Percentiles rank a stretch among this genome's conserved stretches.
Conservation (phyloP, 1,284 basidiomycete species). For the Cystobasidium slooffiae region DNA sequence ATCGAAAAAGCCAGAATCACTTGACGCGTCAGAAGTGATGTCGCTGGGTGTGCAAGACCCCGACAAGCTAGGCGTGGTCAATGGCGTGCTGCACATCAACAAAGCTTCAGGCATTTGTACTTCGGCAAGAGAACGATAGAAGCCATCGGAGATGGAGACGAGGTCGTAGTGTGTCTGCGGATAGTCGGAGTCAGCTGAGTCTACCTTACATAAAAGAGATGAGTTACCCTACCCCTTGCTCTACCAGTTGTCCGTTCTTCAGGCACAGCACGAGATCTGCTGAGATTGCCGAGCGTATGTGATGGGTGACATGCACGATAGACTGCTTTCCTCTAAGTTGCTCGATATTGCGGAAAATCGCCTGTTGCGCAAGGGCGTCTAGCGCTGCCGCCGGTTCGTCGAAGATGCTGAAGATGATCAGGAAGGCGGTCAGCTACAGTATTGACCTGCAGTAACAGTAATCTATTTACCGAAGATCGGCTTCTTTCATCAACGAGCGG, state of each 20-base stretch:
- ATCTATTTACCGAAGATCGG: slow-evolving; percentile 17
- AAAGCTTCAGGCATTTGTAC: slow-evolving; percentile 19
- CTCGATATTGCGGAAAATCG: slow-evolving; percentile 13
- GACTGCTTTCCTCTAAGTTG: slow-evolving; percentile 10
- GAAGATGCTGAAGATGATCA: slow-evolving; percentile 1
- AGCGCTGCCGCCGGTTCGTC: slow-evolving; percentile 18
- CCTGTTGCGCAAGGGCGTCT: slow-evolving; percentile 22
- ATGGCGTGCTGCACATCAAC: neutral
- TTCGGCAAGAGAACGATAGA: slow-evolving; percentile 11
- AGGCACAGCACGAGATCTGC: slow-evolving; percentile 12
- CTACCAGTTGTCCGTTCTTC: slow-evolving; percentile 11
- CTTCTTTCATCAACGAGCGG: slow-evolving; percentile 21
- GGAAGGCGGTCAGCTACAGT: too few relatives aligned
- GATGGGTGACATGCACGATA: slow-evolving; percentile 22
- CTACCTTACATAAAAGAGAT: neutral
- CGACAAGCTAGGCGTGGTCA: slow-evolving; percentile 1
- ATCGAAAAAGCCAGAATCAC: slow-evolving; percentile 11
- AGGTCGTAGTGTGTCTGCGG: slow-evolving; percentile 7
- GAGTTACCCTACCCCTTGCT: slow-evolving; percentile 15
- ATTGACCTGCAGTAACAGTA: too few relatives aligned
- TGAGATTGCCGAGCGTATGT: slow-evolving; percentile 5
- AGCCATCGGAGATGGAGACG: neutral
- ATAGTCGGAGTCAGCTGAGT: neutral
- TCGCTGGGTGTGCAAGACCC: slow-evolving; percentile 3
- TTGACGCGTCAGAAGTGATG: neutral